phyloP scores from a whole-genome alignment of 2,329 filamentous ascomycete species.

The Geosmithia putterillii region DNA sequence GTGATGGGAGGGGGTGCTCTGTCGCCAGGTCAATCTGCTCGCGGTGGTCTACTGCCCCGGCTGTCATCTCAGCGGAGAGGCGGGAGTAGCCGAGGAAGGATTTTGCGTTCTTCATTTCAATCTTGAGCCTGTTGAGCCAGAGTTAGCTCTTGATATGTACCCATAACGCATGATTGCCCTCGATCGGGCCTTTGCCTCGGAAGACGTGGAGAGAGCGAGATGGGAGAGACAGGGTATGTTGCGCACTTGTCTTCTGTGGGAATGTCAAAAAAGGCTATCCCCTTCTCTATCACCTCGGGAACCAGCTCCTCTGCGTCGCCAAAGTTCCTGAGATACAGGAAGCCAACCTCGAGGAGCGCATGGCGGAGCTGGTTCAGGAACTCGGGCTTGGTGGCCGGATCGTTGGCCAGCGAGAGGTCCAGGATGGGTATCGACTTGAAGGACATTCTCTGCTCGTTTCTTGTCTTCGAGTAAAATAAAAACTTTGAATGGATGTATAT shows the following conservation, averaged over 20 bases:
- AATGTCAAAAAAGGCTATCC: conserved; percentile 65
- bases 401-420: conserved; percentile 55
- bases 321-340: conserved; percentile 73
- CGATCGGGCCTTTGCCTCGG: too few relatives aligned
- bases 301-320: conserved; percentile 57
- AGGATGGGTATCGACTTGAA: conserved; percentile 70
- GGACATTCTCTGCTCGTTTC: conserved; percentile 27
- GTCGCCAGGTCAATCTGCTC: conserved; percentile 84
- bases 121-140: conserved; percentile 34
- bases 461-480: not conserved
- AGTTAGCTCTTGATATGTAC: not conserved
- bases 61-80: conserved; percentile 59
- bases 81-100: conserved; percentile 61
- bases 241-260: conserved; percentile 60
- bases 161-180: not conserved
- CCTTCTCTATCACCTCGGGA: conserved; percentile 52
- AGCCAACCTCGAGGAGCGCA: conserved; percentile 77
- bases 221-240: not conserved
- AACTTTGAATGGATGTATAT: not conserved
- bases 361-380: conserved; percentile 62
- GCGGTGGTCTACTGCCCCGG: conserved; percentile 62
- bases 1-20: conserved; percentile 51
- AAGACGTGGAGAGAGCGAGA: conserved; percentile 7
- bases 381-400: conserved; percentile 53
- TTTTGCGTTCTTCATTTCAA: conserved; percentile 62